Percentiles rank a stretch among this genome's conserved stretches.
Evolutionary conservation across 495 filamentous ascomycete species (phyloP).

Genomic region (Daldinia grandis): DNA sequence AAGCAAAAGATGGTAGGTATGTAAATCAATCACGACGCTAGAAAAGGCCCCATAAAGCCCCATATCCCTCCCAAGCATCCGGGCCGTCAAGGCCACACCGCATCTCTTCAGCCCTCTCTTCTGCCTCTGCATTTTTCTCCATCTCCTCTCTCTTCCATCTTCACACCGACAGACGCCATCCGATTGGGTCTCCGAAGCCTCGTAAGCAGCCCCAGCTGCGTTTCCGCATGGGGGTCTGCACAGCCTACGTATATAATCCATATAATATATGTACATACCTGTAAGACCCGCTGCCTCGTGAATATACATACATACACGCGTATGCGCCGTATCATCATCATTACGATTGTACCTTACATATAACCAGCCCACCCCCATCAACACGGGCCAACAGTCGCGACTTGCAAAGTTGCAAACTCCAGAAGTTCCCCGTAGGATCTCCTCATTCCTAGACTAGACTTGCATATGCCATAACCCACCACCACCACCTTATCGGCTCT

Average conservation of each 20-base stretch:
- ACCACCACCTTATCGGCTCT: slow-evolving; percentile 7
- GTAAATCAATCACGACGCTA: slow-evolving; percentile 12
- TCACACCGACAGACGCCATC: slow-evolving; percentile 33
- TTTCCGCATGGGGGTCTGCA: not conserved
- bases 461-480: not conserved
- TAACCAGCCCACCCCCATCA: not conserved
- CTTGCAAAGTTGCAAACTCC: not conserved
- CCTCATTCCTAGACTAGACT: not conserved
- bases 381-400: not conserved
- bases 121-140: slow-evolving; percentile 2
- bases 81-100: slow-evolving; percentile 32
- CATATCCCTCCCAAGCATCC: slow-evolving; percentile 20
- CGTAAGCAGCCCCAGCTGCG: slow-evolving; percentile 18
- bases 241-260: slow-evolving; percentile 1
- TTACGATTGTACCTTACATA: slow-evolving; percentile 26
- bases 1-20: no score
- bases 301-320: not conserved
- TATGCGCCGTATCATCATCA: not conserved
- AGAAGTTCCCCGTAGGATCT: slow-evolving; percentile 1
- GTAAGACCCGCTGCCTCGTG: not conserved
- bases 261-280: not conserved
- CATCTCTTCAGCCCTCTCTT: slow-evolving; percentile 35
- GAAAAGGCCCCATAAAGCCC: slow-evolving; percentile 4
- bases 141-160: slow-evolving; percentile 3
- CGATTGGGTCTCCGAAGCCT: slow-evolving; percentile 28